Base-by-base conservation (phyloP, 352 stramenopile species). In the Globisporangium emineosum region DNA sequence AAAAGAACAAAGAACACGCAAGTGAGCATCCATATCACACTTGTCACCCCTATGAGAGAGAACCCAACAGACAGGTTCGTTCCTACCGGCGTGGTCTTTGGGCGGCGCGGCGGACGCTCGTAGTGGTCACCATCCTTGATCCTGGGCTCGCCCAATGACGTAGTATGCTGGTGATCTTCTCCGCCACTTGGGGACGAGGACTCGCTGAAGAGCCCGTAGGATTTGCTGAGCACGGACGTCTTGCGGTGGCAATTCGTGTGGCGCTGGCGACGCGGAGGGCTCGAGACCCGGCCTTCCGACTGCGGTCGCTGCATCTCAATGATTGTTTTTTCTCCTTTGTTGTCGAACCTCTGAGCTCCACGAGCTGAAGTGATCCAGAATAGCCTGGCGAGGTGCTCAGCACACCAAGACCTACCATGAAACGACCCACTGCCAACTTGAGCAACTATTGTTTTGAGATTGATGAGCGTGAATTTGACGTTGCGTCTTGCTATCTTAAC, bases 41-140 rank as follows among this genome's bases (percentile, higher is more conserved):
- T n/a, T n/a, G n/a, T n/a, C n/a, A n/a, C n/a, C n/a, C n/a, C n/a
- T n/a, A n/a, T n/a, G n/a, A n/a, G n/a, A n/a, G n/a, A n/a, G n/a
- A n/a, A 45, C 58, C 32, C 21, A 33, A 23, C 32, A 12, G 15
- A 30, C 43, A 10, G 53, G 23, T 37, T 17, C 30, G 42, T 21
- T 33, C 15, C 52, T 72, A 80, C 73, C n/a, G 73, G 69, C 35
- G 73, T 79, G 19, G 71, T 79, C 47, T 77, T 77, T 2, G 73
- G 73, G 5, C 73, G 73, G 13, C 71, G 63, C 23, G 71, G 69
- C 1, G 42, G 51, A n/a, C 47, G 35, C 1, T 54, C 15, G 32
- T 35, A 51, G 30, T 35, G 43, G 30, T 53, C 51, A 12, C 29
- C 30, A n/a, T 52, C 17, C 29, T 19, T 57, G 29, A 15, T 43